Percentiles rank a stretch among this genome's conserved stretches.
Evolutionary conservation across 2,329 filamentous ascomycete genomes (phyloP).

Genomic region (Nigrospora sphaerica): DNA sequence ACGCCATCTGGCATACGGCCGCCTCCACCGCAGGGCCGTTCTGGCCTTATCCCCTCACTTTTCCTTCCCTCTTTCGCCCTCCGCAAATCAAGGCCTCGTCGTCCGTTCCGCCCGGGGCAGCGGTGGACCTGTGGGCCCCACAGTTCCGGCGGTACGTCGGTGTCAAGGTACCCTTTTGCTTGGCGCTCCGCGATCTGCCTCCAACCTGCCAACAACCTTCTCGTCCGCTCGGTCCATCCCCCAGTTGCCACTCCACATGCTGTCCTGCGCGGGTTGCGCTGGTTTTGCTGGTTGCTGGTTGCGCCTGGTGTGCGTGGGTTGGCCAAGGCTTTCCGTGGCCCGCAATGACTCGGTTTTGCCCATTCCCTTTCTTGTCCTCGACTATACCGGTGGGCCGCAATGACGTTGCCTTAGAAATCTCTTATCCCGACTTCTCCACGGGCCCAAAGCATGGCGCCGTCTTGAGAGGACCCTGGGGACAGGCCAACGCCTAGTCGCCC

Average conservation of each 20-base stretch:
- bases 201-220: too few relatives aligned
- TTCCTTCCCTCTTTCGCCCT: too few relatives aligned
- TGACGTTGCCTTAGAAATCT: constrained; percentile 1
- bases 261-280: too few relatives aligned
- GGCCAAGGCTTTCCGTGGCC: too few relatives aligned
- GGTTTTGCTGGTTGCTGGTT: too few relatives aligned
- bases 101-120: neutral
- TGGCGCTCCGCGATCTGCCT: neutral
- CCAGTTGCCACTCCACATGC: constrained; percentile 1
- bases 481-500: neutral
- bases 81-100: too few relatives aligned
- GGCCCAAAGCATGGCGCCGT: neutral
- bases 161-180: neutral
- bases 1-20: too few relatives aligned
- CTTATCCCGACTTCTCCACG: neutral
- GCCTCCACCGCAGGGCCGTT: too few relatives aligned
- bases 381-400: neutral
- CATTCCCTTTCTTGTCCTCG: too few relatives aligned
- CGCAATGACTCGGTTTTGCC: too few relatives aligned
- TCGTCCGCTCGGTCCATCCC: neutral
- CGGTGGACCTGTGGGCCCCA: neutral
- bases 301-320: too few relatives aligned
- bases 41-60: too few relatives aligned
- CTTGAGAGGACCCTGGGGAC: neutral
- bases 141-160: constrained; percentile 2